Conservation (phyloP, 768 basidiomycete genomes). For the Dictyophora rubrovolvata region DNA sequence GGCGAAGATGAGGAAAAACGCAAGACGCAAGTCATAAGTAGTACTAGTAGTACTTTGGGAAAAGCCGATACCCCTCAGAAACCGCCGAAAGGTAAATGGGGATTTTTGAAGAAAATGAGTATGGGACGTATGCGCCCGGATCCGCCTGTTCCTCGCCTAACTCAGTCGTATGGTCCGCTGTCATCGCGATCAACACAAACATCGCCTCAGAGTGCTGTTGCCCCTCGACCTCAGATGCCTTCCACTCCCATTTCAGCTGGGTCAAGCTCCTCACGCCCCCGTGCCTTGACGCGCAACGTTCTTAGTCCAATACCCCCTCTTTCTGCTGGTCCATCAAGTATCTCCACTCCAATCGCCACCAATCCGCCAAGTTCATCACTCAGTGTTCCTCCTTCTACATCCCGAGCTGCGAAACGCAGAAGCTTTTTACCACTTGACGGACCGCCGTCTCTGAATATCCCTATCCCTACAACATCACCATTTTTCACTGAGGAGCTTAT, state of each 20-base stretch:
- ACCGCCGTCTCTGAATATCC: constrained; percentile 48
- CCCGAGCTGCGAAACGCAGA: constrained; percentile 56
- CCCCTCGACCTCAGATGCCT: constrained; percentile 42
- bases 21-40: not conserved
- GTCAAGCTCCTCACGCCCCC: constrained; percentile 23
- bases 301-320: not conserved
- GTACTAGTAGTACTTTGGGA: not conserved
- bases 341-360: not conserved
- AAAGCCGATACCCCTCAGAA: not conserved
- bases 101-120: constrained; percentile 97
- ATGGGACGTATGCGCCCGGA: constrained; percentile 87
- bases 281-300: constrained; percentile 2
- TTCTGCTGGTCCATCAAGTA: not conserved
- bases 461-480: constrained; percentile 51
- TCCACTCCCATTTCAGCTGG: constrained; percentile 16
- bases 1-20: not conserved
- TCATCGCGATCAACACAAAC: constrained; percentile 7
- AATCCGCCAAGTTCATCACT: not conserved
- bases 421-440: constrained; percentile 85
- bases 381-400: not conserved
- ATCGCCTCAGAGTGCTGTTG: constrained; percentile 27
- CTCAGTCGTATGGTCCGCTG: constrained; percentile 17
- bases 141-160: constrained; percentile 27
- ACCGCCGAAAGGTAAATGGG: constrained; percentile 56
- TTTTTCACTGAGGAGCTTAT: constrained; percentile 43